Base-by-base conservation (phyloP, 2,329 filamentous ascomycete species). In the Kalaharituber pfeilii region DNA sequence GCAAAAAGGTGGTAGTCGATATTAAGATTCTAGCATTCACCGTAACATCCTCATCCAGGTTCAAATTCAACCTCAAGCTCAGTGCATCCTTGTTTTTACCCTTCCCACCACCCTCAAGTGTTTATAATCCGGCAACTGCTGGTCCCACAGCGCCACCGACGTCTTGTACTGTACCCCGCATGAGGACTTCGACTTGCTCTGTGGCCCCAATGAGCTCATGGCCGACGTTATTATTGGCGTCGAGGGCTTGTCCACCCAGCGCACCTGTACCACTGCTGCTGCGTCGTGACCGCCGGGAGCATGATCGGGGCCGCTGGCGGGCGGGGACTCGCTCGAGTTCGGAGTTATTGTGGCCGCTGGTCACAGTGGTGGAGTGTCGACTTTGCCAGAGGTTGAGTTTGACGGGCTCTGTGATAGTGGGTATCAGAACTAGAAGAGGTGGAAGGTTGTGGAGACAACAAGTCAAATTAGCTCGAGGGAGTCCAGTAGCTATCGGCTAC, bases 11-110 rank as follows among this genome's bases (percentile, higher is more conserved):
- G n/a, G n/a, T n/a, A n/a, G n/a, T n/a, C n/a, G n/a, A n/a, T n/a
- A n/a, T n/a, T n/a, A n/a, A n/a, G 60, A 91, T 87, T 68, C 82
- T 81, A n/a, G 85, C 85, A 73, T 91, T 91, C 58, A 91, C 75
- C 63, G 86, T 82, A 58, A 91, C 84, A 68, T 91, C 85, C 50
- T 91, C 75, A 61, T 91, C 85, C 55, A 91, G 72, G 68, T 88
- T 87, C 53, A 86, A 70, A 66, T 88, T 85, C 20, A 91, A 70
- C 36, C 80, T 76, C 65, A 88, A 68, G 66, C 80, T 80, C 65
- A 86, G 68, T 39, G 83, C 81, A 63, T 86, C 81, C 56, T 76
- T 70, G 50, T 77, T 73, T 50, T 74, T 50, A 71, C 52, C 62
- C 62, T 44, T 71, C 64, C 51, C 69, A 65, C 60, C 66, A 52